Evolutionary conservation across 495 filamentous ascomycete species (phyloP).

Genomic region (Evernia prunastri): DNA sequence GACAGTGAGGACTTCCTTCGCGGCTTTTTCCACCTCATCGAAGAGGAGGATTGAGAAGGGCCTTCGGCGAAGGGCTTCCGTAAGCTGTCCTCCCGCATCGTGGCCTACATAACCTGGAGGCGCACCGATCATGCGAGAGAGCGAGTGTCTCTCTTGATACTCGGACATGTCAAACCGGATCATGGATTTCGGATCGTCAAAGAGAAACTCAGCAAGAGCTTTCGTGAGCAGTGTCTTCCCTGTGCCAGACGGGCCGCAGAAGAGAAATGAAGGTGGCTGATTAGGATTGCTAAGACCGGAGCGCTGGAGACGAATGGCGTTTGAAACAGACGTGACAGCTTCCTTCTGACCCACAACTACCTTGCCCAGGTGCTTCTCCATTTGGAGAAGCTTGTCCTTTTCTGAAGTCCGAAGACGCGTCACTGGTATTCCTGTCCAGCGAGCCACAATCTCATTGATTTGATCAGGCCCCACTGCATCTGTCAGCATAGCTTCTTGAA

Average conservation of each 20-base stretch:
- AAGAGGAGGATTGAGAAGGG: conserved; percentile 98
- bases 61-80: conserved; percentile 82
- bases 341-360: conserved; percentile 90
- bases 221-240: conserved; percentile 97
- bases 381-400: conserved; percentile 91
- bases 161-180: conserved; percentile 99
- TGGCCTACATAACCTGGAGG: conserved; percentile 96
- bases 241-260: conserved; percentile 96
- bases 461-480: conserved; percentile 95
- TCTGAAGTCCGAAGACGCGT: conserved; percentile 89
- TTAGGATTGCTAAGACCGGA: conserved; percentile 93
- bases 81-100: conserved; percentile 91
- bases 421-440: conserved; percentile 95
- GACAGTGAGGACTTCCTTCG: conserved; percentile 94
- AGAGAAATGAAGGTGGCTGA: conserved; percentile 93
- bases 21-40: conserved; percentile 97
- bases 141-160: conserved; percentile 94
- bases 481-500: conserved; percentile 64
- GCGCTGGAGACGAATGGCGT: conserved; percentile 89
- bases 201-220: conserved; percentile 93
- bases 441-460: conserved; percentile 96
- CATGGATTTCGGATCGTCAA: conserved; percentile 96
- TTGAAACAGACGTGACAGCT: conserved; percentile 88
- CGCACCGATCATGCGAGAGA: conserved; percentile 95
- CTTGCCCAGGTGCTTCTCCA: conserved; percentile 80